These are phyloP conservation scores for Penicillium brasilianum DNA, from an alignment of 2,329 filamentous ascomycete genomes.

Conservation along the genomic window DNA sequence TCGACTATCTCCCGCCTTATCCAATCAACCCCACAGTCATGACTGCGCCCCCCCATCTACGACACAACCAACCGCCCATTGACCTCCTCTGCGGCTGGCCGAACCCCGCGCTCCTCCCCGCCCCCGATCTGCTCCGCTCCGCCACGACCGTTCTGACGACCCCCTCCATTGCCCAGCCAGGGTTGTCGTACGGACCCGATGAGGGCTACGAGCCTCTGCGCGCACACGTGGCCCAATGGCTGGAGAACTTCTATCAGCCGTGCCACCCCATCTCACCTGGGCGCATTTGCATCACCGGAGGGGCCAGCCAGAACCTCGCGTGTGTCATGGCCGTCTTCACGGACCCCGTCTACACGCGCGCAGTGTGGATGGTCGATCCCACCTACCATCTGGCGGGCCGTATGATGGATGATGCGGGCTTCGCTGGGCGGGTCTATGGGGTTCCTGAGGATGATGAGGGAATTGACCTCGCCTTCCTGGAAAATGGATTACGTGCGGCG, in stretches of 20 bases:
- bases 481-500: constrained; percentile 55
- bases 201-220: constrained; percentile 73
- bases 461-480: constrained; percentile 69
- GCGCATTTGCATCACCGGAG: constrained; percentile 80
- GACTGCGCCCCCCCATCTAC: constrained; percentile 9
- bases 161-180: constrained; percentile 62
- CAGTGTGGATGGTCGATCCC: constrained; percentile 80
- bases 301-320: constrained; percentile 81
- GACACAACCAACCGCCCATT: constrained; percentile 33
- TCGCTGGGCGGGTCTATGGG: constrained; percentile 67
- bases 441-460: constrained; percentile 80
- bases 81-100: constrained; percentile 55
- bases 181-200: constrained; percentile 81
- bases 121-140: constrained; percentile 64
- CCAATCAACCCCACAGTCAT: constrained; percentile 5
- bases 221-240: constrained; percentile 71
- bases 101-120: constrained; percentile 67
- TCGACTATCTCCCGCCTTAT: background rate
- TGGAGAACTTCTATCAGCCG: constrained; percentile 65
- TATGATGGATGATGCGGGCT: constrained; percentile 84
- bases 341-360: constrained; percentile 74
- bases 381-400: constrained; percentile 83
- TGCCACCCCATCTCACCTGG: constrained; percentile 53
- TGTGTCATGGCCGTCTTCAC: constrained; percentile 79
- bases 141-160: constrained; percentile 66